Evolutionary conservation across 257 asterid species (phyloP).

Genomic region (Linderniella brevidens): DNA sequence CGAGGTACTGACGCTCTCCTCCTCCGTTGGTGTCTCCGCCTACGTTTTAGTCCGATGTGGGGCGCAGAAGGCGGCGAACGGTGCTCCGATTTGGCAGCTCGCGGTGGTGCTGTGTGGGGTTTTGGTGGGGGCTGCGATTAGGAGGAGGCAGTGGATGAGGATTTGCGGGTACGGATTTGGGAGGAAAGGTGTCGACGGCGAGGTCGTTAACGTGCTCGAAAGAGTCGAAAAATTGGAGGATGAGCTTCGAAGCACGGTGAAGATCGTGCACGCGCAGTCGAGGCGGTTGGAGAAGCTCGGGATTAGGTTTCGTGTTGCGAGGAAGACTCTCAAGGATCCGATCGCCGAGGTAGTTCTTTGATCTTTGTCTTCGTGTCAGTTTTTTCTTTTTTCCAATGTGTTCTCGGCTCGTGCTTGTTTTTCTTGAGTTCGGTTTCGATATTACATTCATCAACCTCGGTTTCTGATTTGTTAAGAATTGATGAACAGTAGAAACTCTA

Average conservation of each 20-base stretch:
- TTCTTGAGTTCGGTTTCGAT: too few relatives aligned
- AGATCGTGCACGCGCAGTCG: constrained; percentile 42
- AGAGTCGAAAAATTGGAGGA: constrained; percentile 79
- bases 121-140: constrained; percentile 48
- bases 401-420: neutral
- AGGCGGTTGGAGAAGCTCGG: constrained; percentile 89
- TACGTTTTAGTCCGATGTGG: constrained; percentile 29
- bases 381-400: neutral
- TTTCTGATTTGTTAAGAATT: too few relatives aligned
- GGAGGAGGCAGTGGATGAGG: constrained; percentile 84
- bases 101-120: constrained; percentile 41
- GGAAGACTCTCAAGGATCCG: constrained; percentile 65
- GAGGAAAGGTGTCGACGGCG: constrained; percentile 12
- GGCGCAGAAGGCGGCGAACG: constrained; percentile 21
- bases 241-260: constrained; percentile 42
- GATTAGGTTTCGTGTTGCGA: constrained; percentile 47
- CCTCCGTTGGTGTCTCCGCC: constrained; percentile 37
- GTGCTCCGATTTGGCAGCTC: constrained; percentile 47
- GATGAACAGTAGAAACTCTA: too few relatives aligned
- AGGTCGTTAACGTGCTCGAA: constrained; percentile 35
- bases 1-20: constrained; percentile 51
- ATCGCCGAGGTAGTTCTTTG: constrained; percentile 44
- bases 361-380: too few relatives aligned
- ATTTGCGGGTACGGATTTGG: constrained; percentile 31
- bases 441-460: too few relatives aligned